Base-by-base conservation (phyloP, 108 stramenopile species). In the Skeletonema marinoi region DNA sequence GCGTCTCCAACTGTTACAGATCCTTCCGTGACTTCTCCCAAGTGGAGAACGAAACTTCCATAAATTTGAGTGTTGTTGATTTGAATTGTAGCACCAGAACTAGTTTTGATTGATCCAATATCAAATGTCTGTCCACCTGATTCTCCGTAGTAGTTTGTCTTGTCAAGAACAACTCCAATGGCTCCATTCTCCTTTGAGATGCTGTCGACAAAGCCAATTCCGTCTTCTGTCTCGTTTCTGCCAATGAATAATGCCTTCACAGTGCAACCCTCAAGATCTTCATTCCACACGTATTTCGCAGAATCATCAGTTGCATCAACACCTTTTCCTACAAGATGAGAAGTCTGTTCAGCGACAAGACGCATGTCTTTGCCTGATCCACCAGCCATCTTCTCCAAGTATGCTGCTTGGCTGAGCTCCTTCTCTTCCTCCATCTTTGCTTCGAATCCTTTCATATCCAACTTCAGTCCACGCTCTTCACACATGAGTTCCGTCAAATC, bases 401-500 rank as follows among this genome's bases (percentile, higher is more conserved):
- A 92, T 32, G 88, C 89, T 25, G 87, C 93, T 42, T 70, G 70
- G 76, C 90, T 92, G 39, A 87, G 64, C 36, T 91, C 90, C 63
- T 94, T 88, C 59, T 98, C 97, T 73, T 96, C 88, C 72, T 90
- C 78, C 96, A 99, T 95, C 73, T 89, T 90, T 21, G 78, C 86
- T 42, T 97, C 88, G 82, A 97, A 99, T 33, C 94, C 97, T 32
- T 83, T 95, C 56, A 73, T 81, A 80, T 99, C 98, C 30, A 99
- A 82, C 19, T 86, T 93, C 73, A 99, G 67, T n/a, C 96, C 97
- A 59, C 81, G 74, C 80, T 99, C 99, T 86, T 97, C 99, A 17
- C 97, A 97, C 99, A 99, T 99, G 84, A 98, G 94, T 77, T 97
- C 90, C 6, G 98, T 98, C 81, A 99, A 88, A 78, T 99, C 99